phyloP scores from a whole-genome alignment of 208 protist genomes.

The Trypanosoma melophagium region DNA sequence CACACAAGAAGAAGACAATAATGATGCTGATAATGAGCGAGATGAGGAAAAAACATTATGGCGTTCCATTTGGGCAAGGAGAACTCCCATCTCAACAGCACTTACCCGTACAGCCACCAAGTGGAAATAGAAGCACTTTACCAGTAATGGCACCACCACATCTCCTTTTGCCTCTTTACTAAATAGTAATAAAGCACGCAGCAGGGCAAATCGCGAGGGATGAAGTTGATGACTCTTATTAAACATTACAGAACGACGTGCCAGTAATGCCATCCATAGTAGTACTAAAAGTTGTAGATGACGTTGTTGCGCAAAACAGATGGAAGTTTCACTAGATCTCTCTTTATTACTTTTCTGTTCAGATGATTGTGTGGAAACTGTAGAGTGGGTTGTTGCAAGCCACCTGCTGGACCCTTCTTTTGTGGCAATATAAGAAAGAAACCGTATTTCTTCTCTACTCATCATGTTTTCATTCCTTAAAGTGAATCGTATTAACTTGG shows the following conservation, averaged over 20 bases:
- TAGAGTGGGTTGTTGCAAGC: not conserved
- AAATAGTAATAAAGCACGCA: conserved; percentile 46
- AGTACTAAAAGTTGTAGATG: conserved; percentile 69
- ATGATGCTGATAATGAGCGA: not conserved
- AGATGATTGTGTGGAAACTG: not conserved
- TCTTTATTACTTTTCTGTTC: not conserved
- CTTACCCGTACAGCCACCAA: not conserved
- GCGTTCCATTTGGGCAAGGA: conserved; percentile 26
- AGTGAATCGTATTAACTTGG: conserved; percentile 21
- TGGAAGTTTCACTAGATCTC: not conserved
- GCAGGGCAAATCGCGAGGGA: conserved; percentile 44
- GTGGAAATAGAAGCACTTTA: conserved; percentile 29
- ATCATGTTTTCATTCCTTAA: not conserved
- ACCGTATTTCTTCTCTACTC: not conserved
- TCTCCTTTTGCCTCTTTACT: conserved; percentile 34
- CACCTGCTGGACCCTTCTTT: conserved; percentile 8
- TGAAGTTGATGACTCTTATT: conserved; percentile 13
- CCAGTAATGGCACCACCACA: conserved; percentile 29
- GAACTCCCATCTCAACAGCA: conserved; percentile 20
- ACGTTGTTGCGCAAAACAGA: conserved; percentile 45
- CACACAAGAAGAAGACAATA: not conserved
- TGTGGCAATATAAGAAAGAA: conserved; percentile 4
- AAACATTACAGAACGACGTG: conserved; percentile 12
- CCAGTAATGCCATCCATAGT: conserved; percentile 61
- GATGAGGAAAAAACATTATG: conserved; percentile 12